Evolutionary conservation across 306 rosid species (phyloP).

Genomic region (Prunus mira): DNA sequence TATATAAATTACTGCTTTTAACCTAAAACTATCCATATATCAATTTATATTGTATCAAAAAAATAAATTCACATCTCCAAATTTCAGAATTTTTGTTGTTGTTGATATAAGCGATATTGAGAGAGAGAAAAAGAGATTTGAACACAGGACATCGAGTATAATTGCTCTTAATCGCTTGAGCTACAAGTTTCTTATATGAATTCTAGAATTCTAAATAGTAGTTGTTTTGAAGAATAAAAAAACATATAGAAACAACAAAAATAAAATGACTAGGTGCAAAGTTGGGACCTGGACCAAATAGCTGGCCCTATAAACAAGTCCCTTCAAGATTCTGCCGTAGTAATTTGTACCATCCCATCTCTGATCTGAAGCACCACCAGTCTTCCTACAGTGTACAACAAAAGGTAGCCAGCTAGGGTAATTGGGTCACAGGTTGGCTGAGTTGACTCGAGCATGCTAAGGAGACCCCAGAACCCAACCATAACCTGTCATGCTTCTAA

Average conservation of each 20-base stretch:
- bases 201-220: too few species aligned
- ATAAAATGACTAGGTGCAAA: neutral
- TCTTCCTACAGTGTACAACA: neutral
- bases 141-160: too few species aligned
- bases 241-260: too few species aligned
- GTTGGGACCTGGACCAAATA: neutral
- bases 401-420: neutral
- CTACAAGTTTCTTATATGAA: too few species aligned
- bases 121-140: too few species aligned
- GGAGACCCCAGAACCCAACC: neutral
- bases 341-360: neutral
- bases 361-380: neutral
- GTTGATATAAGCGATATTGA: too few species aligned
- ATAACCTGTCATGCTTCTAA: neutral
- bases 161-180: rapidly evolving
- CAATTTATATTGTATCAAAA: too few species aligned
- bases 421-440: neutral
- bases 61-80: too few species aligned
- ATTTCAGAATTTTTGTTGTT: too few species aligned
- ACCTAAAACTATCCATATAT: too few species aligned
- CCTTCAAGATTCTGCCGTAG: neutral
- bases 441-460: neutral
- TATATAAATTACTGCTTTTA: too few species aligned
- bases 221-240: too few species aligned
- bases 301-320: neutral